These are phyloP conservation scores for Rosa lucieae DNA, from an alignment of 306 rosid species.

Conservation along the genomic window DNA sequence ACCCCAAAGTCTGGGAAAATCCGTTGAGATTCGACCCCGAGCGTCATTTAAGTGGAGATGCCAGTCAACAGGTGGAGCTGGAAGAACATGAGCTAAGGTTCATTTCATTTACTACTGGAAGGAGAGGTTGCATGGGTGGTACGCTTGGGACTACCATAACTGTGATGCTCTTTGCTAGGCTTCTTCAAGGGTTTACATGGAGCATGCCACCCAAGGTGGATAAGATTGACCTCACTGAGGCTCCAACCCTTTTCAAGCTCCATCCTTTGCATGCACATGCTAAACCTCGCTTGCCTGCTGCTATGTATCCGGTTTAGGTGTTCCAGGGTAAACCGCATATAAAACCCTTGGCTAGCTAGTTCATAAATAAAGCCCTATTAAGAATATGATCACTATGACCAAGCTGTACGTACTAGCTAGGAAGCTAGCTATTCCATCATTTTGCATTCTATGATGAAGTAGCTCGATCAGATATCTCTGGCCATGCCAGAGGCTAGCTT, in stretches of 20 bases:
- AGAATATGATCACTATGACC: too few relatives aligned
- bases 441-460: too few relatives aligned
- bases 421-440: too few relatives aligned
- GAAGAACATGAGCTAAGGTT: too few relatives aligned
- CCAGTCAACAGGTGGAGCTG: too few relatives aligned
- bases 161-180: slow-evolving; percentile 35
- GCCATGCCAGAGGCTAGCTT: too few relatives aligned
- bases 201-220: background rate
- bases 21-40: slow-evolving; percentile 26
- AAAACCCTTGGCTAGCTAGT: too few relatives aligned
- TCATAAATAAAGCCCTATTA: too few relatives aligned
- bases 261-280: background rate
- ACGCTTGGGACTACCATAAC: slow-evolving; percentile 35
- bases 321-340: too few relatives aligned
- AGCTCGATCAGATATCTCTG: too few relatives aligned
- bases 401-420: too few relatives aligned
- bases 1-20: slow-evolving; percentile 35
- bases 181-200: slow-evolving; percentile 7
- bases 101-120: background rate
- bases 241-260: background rate
- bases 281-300: background rate
- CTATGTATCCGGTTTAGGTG: background rate
- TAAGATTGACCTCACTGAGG: background rate
- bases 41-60: background rate
- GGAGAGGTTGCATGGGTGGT: slow-evolving; percentile 33